phyloP scores from a whole-genome alignment of 2,329 filamentous ascomycete species.

The Clarireedia homoeocarpa region DNA sequence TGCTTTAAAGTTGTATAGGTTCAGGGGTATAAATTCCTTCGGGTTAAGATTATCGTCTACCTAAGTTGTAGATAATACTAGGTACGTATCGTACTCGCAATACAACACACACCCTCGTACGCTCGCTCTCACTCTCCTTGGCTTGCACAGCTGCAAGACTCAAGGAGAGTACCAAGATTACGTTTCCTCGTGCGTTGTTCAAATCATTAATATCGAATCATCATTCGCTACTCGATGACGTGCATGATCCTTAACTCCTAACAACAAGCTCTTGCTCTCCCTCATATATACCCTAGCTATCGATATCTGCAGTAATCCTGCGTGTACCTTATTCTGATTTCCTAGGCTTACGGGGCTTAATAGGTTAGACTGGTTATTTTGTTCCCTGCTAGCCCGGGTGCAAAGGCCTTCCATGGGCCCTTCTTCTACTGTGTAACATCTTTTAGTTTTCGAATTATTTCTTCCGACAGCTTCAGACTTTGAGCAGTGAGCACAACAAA shows the following conservation, averaged over 20 bases:
- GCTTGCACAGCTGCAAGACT: background rate
- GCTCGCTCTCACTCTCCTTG: background rate
- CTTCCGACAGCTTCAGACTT: background rate
- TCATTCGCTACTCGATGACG: constrained; percentile 5
- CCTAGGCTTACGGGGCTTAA: background rate
- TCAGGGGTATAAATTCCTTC: too few species aligned
- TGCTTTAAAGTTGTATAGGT: too few species aligned
- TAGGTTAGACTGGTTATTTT: background rate
- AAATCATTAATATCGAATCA: background rate
- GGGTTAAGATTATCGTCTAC: too few species aligned
- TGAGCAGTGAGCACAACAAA: background rate
- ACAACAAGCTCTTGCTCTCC: too few species aligned
- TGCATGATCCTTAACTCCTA: background rate
- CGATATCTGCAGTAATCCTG: background rate
- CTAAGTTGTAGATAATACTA: too few species aligned
- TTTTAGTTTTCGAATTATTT: background rate
- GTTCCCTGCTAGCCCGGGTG: background rate
- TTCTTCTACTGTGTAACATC: background rate
- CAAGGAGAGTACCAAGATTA: background rate
- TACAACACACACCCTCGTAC: background rate
- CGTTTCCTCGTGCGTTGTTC: background rate
- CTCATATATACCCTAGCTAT: background rate
- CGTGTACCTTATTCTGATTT: constrained; percentile 3
- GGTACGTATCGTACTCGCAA: background rate
- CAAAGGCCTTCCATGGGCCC: too few species aligned